A percentile compares a stretch with the other conserved stretches of the same genome.
Evolutionary conservation across 2,329 filamentous ascomycete genomes (phyloP).

Genomic region (Pestalotiopsis sp.): DNA sequence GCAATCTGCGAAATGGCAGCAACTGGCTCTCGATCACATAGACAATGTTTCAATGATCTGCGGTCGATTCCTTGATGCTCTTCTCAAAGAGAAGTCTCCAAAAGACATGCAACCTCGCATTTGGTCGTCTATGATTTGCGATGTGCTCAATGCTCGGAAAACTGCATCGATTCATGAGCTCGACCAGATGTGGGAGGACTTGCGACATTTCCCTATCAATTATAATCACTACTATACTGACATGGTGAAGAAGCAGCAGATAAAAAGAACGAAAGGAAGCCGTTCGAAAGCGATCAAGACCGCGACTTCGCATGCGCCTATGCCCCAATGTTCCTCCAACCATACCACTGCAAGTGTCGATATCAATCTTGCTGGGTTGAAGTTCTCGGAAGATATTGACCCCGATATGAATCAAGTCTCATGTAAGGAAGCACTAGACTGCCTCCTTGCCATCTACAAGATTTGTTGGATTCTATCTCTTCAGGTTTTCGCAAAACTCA

Average conservation of each 20-base stretch:
- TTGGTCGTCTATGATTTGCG: neutral
- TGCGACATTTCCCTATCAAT: constrained; percentile 31
- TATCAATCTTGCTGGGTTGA: neutral
- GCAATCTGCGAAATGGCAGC: constrained; percentile 36
- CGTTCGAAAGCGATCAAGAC: neutral
- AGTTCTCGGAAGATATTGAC: neutral
- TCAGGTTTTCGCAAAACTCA: neutral
- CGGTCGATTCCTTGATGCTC: neutral
- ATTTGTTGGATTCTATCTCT: neutral
- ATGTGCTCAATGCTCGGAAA: neutral
- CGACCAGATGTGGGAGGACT: constrained; percentile 28
- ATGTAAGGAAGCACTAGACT: neutral
- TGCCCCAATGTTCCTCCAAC: neutral
- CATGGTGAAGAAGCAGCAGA: constrained; percentile 23
- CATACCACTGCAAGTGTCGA: neutral
- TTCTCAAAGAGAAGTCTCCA: neutral
- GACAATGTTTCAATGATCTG: neutral
- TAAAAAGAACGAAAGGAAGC: neutral
- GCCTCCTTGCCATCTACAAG: neutral
- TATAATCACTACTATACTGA: constrained; percentile 40
- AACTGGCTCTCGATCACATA: constrained; percentile 26
- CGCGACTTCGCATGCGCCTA: neutral
- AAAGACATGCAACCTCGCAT: neutral
- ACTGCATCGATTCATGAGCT: constrained; percentile 25
- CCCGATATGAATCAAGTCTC: neutral